phyloP scores from a whole-genome alignment of 208 protist species.

The Wallacemonas collosoma region DNA sequence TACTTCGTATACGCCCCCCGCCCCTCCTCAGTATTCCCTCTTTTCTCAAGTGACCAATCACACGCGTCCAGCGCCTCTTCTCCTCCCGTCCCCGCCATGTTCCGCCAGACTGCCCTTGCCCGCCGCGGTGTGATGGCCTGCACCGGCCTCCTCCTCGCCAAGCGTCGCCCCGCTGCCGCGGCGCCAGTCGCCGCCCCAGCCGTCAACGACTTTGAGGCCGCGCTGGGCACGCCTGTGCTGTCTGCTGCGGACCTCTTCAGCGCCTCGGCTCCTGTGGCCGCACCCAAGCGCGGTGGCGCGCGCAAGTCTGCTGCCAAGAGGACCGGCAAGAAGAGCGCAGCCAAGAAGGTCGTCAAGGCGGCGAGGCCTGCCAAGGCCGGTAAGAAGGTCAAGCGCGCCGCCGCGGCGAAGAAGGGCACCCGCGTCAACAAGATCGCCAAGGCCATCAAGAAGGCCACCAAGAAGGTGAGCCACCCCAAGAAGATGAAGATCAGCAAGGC shows the following conservation, averaged over 20 bases:
- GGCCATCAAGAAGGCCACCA: conserved; percentile 7
- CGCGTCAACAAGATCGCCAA: conserved; percentile 18
- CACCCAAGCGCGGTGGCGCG: neutral
- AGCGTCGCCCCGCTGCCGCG: conserved; percentile 8
- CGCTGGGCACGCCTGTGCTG: conserved; percentile 14
- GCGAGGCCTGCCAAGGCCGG: conserved; percentile 3
- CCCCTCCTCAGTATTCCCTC: too few relatives aligned
- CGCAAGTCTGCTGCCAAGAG: neutral
- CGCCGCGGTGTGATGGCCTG: conserved; percentile 16
- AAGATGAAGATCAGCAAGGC: conserved; percentile 16
- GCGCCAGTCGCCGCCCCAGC: neutral
- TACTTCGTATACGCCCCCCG: too few relatives aligned
- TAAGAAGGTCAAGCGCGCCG: conserved; percentile 16
- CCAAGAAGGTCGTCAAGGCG: neutral
- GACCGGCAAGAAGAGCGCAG: conserved; percentile 3
- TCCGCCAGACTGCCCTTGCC: conserved; percentile 17
- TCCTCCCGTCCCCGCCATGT: conserved; percentile 9
- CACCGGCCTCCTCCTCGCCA: conserved; percentile 18
- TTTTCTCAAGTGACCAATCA: too few relatives aligned
- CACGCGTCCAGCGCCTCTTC: neutral
- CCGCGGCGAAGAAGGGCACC: conserved; percentile 15
- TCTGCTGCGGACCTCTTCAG: conserved; percentile 9
- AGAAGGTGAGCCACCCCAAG: conserved; percentile 25
- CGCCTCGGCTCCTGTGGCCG: neutral
- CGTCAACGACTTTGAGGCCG: conserved; percentile 14